Percentiles rank a stretch among this genome's conserved stretches.
Conservation (phyloP, 345 rosid species). For the Eucalyptus curtisii region DNA sequence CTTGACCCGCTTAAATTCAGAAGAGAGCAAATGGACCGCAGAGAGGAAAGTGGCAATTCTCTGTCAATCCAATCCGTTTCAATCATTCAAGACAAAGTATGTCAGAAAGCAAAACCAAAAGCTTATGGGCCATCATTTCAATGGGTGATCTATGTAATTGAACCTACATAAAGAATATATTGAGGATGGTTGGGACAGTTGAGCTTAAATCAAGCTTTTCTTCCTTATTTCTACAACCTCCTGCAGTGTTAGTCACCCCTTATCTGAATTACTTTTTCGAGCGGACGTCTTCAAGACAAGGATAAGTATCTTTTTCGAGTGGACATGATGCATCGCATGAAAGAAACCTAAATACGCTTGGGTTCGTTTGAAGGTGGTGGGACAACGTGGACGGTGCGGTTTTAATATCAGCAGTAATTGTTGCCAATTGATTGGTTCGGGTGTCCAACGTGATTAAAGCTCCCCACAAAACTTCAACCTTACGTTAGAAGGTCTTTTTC, state of each 20-base stretch:
- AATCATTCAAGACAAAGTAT: background rate
- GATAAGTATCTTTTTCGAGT: background rate
- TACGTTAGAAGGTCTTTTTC: background rate
- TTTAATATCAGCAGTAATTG: background rate
- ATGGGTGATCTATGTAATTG: background rate
- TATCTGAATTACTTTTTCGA: too few relatives aligned
- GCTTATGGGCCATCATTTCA: background rate
- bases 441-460: background rate
- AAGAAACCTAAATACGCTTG: background rate
- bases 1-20: background rate
- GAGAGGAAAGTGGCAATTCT: background rate
- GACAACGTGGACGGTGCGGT: background rate
- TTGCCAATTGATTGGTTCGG: background rate
- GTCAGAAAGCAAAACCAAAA: background rate
- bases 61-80: background rate
- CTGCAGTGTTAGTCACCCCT: background rate
- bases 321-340: background rate
- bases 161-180: background rate
- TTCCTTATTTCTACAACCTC: background rate
- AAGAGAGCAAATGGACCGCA: background rate
- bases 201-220: background rate
- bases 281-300: too few relatives aligned
- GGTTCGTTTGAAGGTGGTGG: background rate
- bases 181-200: background rate
- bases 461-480: background rate